Percentiles rank a stretch among this genome's conserved stretches.
These are phyloP conservation scores for Gossypium davidsonii DNA, from an alignment of 441 rosid species.

Conservation along the genomic window DNA sequence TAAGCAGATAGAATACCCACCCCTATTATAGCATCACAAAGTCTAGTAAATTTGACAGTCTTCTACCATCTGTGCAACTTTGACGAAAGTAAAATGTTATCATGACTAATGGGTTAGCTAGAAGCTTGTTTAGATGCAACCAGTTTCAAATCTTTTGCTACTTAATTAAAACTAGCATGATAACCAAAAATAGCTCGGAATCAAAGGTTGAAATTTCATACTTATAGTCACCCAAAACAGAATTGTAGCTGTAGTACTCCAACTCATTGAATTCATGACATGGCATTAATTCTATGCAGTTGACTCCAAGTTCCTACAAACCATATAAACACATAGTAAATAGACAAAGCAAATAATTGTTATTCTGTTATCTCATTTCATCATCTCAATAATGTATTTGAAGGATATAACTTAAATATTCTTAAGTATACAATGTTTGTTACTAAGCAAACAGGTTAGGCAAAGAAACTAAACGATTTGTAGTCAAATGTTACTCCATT, in stretches of 20 bases:
- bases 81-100: neutral
- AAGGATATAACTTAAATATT: constrained; percentile 2
- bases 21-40: neutral
- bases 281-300: constrained; percentile 94
- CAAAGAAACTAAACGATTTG: neutral
- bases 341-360: constrained; percentile 7
- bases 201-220: constrained; percentile 29
- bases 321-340: constrained; percentile 18
- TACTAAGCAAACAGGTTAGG: neutral
- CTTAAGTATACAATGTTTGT: neutral
- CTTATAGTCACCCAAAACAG: constrained; percentile 74
- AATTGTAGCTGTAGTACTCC: constrained; percentile 82
- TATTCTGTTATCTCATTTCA: constrained; percentile 4
- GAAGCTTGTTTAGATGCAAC: constrained; percentile 7
- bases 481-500: neutral
- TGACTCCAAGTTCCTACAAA: constrained; percentile 88
- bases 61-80: neutral
- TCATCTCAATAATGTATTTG: constrained; percentile 3
- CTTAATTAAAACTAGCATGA: constrained; percentile 2
- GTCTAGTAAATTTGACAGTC: neutral
- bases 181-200: constrained; percentile 4
- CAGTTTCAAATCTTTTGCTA: neutral
- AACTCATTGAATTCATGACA: constrained; percentile 97
- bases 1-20: neutral
- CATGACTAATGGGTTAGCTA: neutral